phyloP scores from a whole-genome alignment of 2,329 filamentous ascomycete genomes.

The Elsinoe necatrix region DNA sequence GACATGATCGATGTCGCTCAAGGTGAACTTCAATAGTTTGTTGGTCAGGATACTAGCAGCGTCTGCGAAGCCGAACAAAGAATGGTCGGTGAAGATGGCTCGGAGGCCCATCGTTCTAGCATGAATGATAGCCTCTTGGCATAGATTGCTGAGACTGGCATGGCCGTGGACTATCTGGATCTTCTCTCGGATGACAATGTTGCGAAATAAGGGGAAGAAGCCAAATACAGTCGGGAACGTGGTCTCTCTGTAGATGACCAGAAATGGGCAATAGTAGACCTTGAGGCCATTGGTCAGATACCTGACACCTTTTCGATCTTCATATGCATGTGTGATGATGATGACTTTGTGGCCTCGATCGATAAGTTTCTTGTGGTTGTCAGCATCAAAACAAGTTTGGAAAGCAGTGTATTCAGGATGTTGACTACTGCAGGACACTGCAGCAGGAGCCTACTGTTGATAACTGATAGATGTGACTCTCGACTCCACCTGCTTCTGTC shows the following conservation, averaged over 20 bases:
- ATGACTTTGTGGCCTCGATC: constrained; percentile 97
- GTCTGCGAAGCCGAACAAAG: constrained; percentile 93
- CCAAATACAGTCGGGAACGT: constrained; percentile 97
- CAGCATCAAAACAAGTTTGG: background rate
- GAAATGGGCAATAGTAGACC: constrained; percentile 94
- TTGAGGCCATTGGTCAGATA: constrained; percentile 97
- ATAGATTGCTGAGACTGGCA: constrained; percentile 83
- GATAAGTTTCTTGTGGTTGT: constrained; percentile 63
- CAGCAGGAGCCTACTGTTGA: constrained; percentile 51
- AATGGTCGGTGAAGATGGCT: constrained; percentile 96
- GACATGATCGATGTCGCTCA: constrained; percentile 96
- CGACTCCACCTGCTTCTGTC: constrained; percentile 59
- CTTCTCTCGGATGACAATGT: constrained; percentile 86
- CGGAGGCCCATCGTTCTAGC: constrained; percentile 91
- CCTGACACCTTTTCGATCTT: constrained; percentile 80
- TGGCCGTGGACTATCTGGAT: constrained; percentile 99
- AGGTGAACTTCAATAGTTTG: constrained; percentile 88
- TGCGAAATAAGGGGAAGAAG: constrained; percentile 95
- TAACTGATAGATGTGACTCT: constrained; percentile 97
- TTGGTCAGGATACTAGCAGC: constrained; percentile 93
- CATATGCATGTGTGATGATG: constrained; percentile 91
- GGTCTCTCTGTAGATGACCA: constrained; percentile 87
- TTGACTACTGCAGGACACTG: background rate
- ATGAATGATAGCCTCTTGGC: constrained; percentile 90
- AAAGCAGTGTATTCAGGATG: background rate